These are phyloP conservation scores for Salicornia ramosissima DNA, from an alignment of 148 eudicot species.

Conservation along the genomic window DNA sequence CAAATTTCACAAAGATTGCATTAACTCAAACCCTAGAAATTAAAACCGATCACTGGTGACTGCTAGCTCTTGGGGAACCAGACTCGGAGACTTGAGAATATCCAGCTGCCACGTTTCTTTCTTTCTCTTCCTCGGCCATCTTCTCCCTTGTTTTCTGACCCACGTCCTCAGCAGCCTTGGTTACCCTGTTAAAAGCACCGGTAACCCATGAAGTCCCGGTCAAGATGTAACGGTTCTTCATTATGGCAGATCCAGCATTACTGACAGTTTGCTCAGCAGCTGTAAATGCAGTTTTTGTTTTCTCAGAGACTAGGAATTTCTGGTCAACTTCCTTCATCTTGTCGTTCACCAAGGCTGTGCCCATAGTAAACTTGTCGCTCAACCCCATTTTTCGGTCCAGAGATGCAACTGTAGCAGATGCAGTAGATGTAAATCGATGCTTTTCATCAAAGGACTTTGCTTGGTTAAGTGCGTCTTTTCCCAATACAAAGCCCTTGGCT, in stretches of 20 bases:
- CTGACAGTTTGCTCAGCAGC: conserved; percentile 89
- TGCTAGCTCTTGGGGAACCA: conserved; percentile 26
- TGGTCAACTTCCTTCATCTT: conserved; percentile 88
- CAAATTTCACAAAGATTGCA: background rate
- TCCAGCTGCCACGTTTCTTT: conserved; percentile 40
- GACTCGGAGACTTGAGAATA: conserved; percentile 37
- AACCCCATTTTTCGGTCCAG: conserved; percentile 85
- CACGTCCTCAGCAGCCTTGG: conserved; percentile 78
- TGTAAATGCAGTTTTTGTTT: conserved; percentile 67
- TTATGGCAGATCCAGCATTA: conserved; percentile 75
- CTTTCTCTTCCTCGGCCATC: conserved; percentile 58
- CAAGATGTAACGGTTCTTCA: conserved; percentile 83
- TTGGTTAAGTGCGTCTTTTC: conserved; percentile 71
- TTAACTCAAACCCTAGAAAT: conserved; percentile 23
- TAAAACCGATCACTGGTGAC: conserved; percentile 10
- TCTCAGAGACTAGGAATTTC: conserved; percentile 79
- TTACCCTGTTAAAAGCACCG: conserved; percentile 68
- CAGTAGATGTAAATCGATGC: conserved; percentile 71
- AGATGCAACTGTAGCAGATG: conserved; percentile 73
- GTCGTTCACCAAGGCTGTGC: conserved; percentile 73
- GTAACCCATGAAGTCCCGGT: conserved; percentile 87
- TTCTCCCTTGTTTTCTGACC: conserved; percentile 71
- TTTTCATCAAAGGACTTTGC: conserved; percentile 86
- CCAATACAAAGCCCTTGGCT: conserved; percentile 86
- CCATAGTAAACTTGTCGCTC: conserved; percentile 59